Base-by-base conservation (phyloP, 805 yeast species). In the Kuraishia cidri region DNA sequence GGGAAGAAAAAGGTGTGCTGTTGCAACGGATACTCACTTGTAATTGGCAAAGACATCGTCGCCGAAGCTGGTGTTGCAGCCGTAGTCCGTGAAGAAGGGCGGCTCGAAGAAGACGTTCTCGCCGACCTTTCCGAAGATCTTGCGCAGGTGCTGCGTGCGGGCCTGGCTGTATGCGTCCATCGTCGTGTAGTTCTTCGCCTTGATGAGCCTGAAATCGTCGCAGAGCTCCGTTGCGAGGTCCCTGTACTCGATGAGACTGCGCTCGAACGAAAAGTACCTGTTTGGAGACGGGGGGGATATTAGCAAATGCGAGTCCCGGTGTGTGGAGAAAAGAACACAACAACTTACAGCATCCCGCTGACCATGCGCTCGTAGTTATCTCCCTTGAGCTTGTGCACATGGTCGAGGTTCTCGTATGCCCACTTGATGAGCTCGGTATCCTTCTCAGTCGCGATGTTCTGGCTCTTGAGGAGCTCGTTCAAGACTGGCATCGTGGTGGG, bases 1-100 rank as follows among this genome's bases (percentile, higher is more conserved):
- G 26, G 26, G n/a, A 12, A 24, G 7, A 14, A n/a, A 14, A 24
- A n/a, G 14, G 13, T 14, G 13, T 12, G 9, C 13, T 8, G 13
- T 14, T 12, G 13, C 6, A 12, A 6, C 14, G 6, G 15, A 25
- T 25, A 54, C 48, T 12, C 54, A 35, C 37, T 72, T 73, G 64
- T 71, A 75, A 53, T 81, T 81, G 23, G 70, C 62, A 45, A 75
- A 80, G 49, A 76, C 72, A 19, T 56, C 50, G 36, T 75, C 67
- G 2, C 86, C 88, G 12, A 78, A 41, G 11, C 48, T 50, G 24
- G 69, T 57, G 52, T 80, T 81, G 50, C 60, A 69, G 0, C 88
- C 90, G 45, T 78, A 80, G 49, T 81, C 88, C 26, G 76, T 71
- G 38, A 40, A 58, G 43, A 73, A 66, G 5, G 85, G 85, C 2